phyloP scores from a whole-genome alignment of 2,329 filamentous ascomycete genomes.

The Penicillium sp. region DNA sequence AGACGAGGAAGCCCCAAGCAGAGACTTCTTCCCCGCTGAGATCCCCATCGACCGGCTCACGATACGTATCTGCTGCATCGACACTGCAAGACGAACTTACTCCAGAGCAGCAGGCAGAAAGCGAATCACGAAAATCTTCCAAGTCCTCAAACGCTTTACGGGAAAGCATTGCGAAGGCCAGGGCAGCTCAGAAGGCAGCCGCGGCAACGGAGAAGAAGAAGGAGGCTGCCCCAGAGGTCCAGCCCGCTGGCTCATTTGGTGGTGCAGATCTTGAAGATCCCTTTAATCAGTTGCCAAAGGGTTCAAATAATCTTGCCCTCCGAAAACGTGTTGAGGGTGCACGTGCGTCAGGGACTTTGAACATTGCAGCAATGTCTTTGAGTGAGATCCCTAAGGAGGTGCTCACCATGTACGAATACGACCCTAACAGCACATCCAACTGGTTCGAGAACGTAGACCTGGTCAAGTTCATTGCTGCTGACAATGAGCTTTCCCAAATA shows the following conservation, averaged over 20 bases:
- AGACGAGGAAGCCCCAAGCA: slow-evolving; percentile 37
- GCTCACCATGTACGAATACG: slow-evolving; percentile 84
- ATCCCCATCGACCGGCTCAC: slow-evolving; percentile 33
- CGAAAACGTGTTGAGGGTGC: slow-evolving; percentile 71
- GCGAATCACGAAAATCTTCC: slow-evolving; percentile 44
- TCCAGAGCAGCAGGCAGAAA: slow-evolving; percentile 28
- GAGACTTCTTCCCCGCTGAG: slow-evolving; percentile 30
- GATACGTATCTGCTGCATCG: slow-evolving; percentile 32
- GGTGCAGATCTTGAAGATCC: slow-evolving; percentile 40
- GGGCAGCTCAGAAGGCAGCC: slow-evolving; percentile 69
- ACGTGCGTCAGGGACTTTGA: slow-evolving; percentile 75
- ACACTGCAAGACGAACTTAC: slow-evolving; percentile 30
- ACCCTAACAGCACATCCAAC: slow-evolving; percentile 62
- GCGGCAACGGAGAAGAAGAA: slow-evolving; percentile 28
- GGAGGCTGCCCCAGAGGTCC: background rate
- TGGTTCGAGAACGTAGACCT: slow-evolving; percentile 95
- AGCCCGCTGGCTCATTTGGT: slow-evolving; percentile 48
- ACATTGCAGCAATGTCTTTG: slow-evolving; percentile 81
- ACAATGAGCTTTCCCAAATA: slow-evolving; percentile 79
- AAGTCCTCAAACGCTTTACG: slow-evolving; percentile 80
- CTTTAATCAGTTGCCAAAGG: slow-evolving; percentile 62
- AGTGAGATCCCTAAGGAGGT: slow-evolving; percentile 79
- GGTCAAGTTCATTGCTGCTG: slow-evolving; percentile 77
- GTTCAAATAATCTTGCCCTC: slow-evolving; percentile 65
- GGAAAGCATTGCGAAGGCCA: slow-evolving; percentile 90